Conservation (phyloP, 2,329 filamentous ascomycete species). For the Madurella fahalii region DNA sequence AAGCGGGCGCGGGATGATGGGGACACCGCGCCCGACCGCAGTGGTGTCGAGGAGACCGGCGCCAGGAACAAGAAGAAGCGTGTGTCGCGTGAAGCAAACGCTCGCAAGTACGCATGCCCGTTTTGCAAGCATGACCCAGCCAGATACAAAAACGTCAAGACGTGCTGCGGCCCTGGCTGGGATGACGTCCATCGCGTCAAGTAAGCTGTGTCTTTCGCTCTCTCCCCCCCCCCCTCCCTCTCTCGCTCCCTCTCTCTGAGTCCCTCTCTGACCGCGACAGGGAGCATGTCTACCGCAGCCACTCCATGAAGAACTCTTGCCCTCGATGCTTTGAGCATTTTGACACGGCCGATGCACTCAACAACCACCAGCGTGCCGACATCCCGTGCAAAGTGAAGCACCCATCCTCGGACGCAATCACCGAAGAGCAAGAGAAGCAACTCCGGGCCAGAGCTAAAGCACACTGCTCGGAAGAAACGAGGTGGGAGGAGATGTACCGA, state of each 20-base stretch:
- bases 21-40: slow-evolving; percentile 2
- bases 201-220: slow-evolving; percentile 9
- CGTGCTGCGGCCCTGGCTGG: slow-evolving; percentile 28
- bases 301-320: slow-evolving; percentile 26
- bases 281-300: slow-evolving; percentile 29
- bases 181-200: slow-evolving; percentile 26
- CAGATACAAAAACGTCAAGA: slow-evolving; percentile 22
- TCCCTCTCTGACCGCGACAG: slow-evolving; percentile 13
- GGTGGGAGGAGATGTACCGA: slow-evolving; percentile 27
- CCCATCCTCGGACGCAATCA: slow-evolving; percentile 44
- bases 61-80: slow-evolving; percentile 20
- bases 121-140: slow-evolving; percentile 26
- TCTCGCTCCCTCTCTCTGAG: not conserved
- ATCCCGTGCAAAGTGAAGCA: slow-evolving; percentile 42
- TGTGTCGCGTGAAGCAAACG: slow-evolving; percentile 4
- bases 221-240: too few species aligned
- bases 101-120: slow-evolving; percentile 24
- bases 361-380: slow-evolving; percentile 25
- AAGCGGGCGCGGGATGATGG: slow-evolving; percentile 20
- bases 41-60: not conserved
- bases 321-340: slow-evolving; percentile 28
- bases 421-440: slow-evolving; percentile 36
- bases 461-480: slow-evolving; percentile 17
- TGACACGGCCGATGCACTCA: slow-evolving; percentile 22
- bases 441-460: slow-evolving; percentile 22